These are phyloP conservation scores for Cryphonectria parasitica DNA, from an alignment of 2,329 filamentous ascomycete genomes.

Conservation along the genomic window DNA sequence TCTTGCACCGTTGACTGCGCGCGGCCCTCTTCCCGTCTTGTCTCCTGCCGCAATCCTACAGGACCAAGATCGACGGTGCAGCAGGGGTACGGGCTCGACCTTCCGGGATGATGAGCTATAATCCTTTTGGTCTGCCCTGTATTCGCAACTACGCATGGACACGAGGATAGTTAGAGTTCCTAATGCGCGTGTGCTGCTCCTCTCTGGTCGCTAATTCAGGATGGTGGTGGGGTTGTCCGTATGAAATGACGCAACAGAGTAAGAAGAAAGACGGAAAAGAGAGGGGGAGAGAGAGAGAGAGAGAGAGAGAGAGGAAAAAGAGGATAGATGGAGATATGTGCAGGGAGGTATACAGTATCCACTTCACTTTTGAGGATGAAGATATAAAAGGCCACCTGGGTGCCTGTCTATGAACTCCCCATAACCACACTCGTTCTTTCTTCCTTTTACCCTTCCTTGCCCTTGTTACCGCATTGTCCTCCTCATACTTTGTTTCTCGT, in stretches of 20 bases:
- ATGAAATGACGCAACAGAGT: background rate
- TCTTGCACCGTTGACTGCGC: background rate
- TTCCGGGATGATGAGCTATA: background rate
- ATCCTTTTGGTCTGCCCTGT: background rate
- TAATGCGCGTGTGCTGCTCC: background rate
- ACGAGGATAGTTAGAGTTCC: background rate
- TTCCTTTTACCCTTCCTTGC: background rate
- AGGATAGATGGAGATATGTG: background rate
- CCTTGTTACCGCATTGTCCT: background rate
- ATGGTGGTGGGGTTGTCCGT: background rate
- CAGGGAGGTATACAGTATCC: background rate
- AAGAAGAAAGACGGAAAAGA: background rate
- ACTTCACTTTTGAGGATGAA: background rate
- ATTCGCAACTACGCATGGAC: background rate
- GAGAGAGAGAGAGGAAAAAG: background rate
- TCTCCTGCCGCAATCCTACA: slow-evolving; percentile 9
- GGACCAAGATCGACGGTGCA: slow-evolving; percentile 6
- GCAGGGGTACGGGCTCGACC: background rate
- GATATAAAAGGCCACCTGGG: background rate
- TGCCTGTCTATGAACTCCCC: background rate
- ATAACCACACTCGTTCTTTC: background rate
- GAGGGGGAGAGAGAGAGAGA: no score
- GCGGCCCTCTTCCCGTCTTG: background rate
- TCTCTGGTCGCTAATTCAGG: background rate
- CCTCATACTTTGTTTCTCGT: background rate